Base-by-base conservation (phyloP, 129 eudicot species). In the Chrysanthemum lavandulifolium region DNA sequence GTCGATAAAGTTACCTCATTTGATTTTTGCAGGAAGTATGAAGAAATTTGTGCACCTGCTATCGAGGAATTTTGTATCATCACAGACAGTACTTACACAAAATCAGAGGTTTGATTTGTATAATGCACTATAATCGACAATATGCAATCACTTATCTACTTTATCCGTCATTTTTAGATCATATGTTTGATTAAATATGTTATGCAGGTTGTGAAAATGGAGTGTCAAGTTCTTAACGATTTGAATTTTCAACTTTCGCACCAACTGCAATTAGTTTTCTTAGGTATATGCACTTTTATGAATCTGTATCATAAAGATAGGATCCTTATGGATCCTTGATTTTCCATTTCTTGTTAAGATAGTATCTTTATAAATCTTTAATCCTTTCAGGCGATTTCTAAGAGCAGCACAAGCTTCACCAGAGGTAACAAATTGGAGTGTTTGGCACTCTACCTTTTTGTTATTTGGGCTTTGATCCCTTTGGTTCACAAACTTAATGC, bases 1-100 rank as follows among this genome's bases (percentile, higher is more conserved):
- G 47, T 53, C 71, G 15, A 78, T 45, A 56, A 21, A 36, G 61
- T 69, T 61, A 23, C 13, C 21, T 71, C 56, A 10, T 47, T 72
- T 47, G 61, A 13, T 76, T 61, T 25, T 77, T 74, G 29, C 65
- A 90, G 96, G 77, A 90, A 90, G 75, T 87, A 87, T 29, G 96
- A 90, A 87, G 96, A 90, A 77, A 81, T 76, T 47, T 68, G 81
- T 78, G 88, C 89, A 21, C 96, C 94, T 11, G 77, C 83, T 10
- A 76, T 85, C 13, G 96, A 87, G 68, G 94, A 87, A 61, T 87
- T 90, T 54, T 90, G 96, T 80, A 74, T 85, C 83, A 90, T 90
- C 81, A 87, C 94, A 27, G 94, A 86, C 64, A 85, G 72, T 67
- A 85, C 94, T 73, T 90, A 79, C 80, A 81, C 87, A 40, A 90